Evolutionary conservation across 139 green algal species (phyloP).

Genomic region (Chlorella vulgaris): DNA sequence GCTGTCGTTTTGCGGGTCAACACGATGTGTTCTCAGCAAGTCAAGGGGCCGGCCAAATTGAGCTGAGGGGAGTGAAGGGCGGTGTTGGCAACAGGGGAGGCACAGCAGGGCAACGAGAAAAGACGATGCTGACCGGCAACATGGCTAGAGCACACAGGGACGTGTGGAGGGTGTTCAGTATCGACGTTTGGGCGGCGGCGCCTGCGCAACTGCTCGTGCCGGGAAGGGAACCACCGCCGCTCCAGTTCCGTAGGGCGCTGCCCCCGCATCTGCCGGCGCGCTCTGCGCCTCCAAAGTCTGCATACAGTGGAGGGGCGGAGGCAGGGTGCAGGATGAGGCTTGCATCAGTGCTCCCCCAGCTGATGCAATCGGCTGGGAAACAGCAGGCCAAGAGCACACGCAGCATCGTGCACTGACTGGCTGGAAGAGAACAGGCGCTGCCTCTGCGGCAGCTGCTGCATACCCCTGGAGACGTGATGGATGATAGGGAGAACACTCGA

Average conservation of each 20-base stretch:
- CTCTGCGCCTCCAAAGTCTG: conserved; percentile 18
- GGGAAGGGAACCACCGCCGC: background rate
- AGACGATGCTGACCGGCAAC: no score
- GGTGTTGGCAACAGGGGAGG: no score
- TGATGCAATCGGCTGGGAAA: no score
- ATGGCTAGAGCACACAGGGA: no score
- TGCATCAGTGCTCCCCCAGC: background rate
- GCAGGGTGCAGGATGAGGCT: background rate
- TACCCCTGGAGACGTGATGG: conserved; percentile 58
- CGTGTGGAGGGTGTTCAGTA: background rate
- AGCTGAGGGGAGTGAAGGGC: no score
- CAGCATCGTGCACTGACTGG: no score
- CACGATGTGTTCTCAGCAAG: no score
- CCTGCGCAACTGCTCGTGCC: conserved; percentile 5
- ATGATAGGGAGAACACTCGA: conserved; percentile 75
- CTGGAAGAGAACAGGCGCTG: no score
- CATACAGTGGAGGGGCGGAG: background rate
- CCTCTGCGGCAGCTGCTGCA: background rate
- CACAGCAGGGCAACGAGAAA: no score
- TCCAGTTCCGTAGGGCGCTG: background rate
- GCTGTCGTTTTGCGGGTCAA: no score
- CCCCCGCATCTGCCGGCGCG: background rate
- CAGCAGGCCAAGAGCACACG: no score
- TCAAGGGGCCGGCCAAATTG: no score
- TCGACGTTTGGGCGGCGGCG: conserved; percentile 17